Conservation (phyloP, 495 filamentous ascomycete species). For the Aspergillus egyptiacus region DNA sequence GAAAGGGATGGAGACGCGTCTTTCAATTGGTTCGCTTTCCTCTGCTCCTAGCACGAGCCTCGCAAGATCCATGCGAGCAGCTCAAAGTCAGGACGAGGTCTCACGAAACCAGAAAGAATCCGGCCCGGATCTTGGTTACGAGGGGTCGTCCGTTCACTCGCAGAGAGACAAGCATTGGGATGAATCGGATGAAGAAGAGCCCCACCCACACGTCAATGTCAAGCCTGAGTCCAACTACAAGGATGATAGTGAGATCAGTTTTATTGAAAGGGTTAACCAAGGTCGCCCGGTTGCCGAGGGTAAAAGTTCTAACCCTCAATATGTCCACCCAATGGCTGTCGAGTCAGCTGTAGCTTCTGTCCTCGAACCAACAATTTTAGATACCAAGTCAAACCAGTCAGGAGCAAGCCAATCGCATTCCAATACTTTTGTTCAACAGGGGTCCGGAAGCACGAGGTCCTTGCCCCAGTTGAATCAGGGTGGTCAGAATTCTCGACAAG, state of each 20-base stretch:
- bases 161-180: conserved; percentile 41
- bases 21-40: conserved; percentile 47
- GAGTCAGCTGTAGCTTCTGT: conserved; percentile 87
- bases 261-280: conserved; percentile 54
- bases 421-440: conserved; percentile 23
- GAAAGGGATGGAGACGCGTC: conserved; percentile 31
- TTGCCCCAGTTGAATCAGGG: conserved; percentile 19
- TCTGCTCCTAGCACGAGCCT: conserved; percentile 52
- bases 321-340: conserved; percentile 64
- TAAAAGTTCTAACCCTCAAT: conserved; percentile 65
- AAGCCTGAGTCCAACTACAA: conserved; percentile 57
- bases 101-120: conserved; percentile 33
- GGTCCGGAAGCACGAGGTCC: conserved; percentile 4
- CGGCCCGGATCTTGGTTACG: conserved; percentile 37
- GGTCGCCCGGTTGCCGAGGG: conserved; percentile 60
- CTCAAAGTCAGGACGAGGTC: conserved; percentile 43
- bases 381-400: conserved; percentile 34
- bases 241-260: conserved; percentile 59
- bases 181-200: conserved; percentile 49
- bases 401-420: conserved; percentile 30
- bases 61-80: conserved; percentile 46
- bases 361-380: conserved; percentile 65
- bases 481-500: conserved; percentile 22
- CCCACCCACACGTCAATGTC: conserved; percentile 47
- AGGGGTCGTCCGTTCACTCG: conserved; percentile 25